Evolutionary conservation across 148 eudicot genomes (phyloP).

Genomic region (Rhododendron mucronatum): DNA sequence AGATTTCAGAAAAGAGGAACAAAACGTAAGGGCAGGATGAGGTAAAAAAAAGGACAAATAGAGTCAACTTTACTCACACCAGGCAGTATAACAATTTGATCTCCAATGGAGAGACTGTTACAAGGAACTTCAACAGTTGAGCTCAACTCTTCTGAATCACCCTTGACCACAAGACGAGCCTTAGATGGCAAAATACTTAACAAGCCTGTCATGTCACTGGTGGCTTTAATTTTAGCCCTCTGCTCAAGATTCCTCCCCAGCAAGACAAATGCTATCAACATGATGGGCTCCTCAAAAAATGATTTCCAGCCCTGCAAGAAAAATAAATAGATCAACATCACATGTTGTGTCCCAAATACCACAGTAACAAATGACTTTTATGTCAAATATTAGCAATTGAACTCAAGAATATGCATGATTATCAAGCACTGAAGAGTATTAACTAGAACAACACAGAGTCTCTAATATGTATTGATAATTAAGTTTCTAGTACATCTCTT

Average conservation of each 20-base stretch:
- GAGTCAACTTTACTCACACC: slow-evolving; percentile 59
- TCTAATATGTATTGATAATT: background rate
- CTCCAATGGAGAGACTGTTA: slow-evolving; percentile 81
- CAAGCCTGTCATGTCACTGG: slow-evolving; percentile 94
- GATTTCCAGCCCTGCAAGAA: slow-evolving; percentile 85
- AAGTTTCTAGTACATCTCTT: background rate
- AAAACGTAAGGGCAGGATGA: background rate
- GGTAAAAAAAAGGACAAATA: background rate
- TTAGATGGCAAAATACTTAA: slow-evolving; percentile 78
- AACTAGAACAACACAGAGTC: background rate
- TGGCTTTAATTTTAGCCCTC: slow-evolving; percentile 93
- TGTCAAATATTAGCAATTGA: background rate
- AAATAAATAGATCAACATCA: slow-evolving; percentile 12
- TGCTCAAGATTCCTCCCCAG: slow-evolving; percentile 98
- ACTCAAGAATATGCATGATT: background rate
- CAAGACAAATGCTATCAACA: slow-evolving; percentile 96
- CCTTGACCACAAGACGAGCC: slow-evolving; percentile 82
- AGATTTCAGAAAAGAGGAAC: background rate
- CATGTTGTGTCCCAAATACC: background rate
- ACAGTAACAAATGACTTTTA: background rate
- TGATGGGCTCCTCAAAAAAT: slow-evolving; percentile 89
- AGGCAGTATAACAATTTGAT: slow-evolving; percentile 84
- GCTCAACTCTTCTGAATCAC: slow-evolving; percentile 40
- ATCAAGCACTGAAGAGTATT: background rate
- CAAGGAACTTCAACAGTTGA: slow-evolving; percentile 89